A percentile compares a stretch with the other conserved stretches of the same genome.
Evolutionary conservation across 352 stramenopile species (phyloP).

Genomic region (Pythium angustatum): DNA sequence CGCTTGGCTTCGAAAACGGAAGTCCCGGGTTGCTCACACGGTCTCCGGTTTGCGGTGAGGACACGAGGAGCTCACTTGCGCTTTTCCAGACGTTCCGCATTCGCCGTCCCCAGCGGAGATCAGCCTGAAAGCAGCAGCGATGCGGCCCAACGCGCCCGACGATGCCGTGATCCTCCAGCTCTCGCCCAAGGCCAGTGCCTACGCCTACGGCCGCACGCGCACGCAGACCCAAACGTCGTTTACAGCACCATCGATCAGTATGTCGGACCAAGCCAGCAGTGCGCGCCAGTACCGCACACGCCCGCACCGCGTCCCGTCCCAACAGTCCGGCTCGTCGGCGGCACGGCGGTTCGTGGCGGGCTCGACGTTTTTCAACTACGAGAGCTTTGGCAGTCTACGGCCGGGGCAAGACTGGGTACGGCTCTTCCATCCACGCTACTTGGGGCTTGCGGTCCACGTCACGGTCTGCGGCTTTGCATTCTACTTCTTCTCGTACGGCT

Average conservation of each 20-base stretch:
- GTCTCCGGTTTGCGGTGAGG: too few relatives aligned
- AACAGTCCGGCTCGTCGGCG: conserved; percentile 6
- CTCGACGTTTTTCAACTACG: conserved; percentile 34
- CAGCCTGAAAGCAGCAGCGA: too few relatives aligned
- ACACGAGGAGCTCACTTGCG: too few relatives aligned
- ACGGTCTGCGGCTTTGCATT: conserved; percentile 19
- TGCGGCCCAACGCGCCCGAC: conserved; percentile 10
- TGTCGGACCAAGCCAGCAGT: conserved; percentile 16
- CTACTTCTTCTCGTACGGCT: conserved; percentile 26
- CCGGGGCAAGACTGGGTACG: conserved; percentile 3
- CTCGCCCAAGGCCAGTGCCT: conserved; percentile 8
- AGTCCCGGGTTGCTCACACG: too few relatives aligned
- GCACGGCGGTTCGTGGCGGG: conserved; percentile 18
- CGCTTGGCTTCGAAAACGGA: too few relatives aligned
- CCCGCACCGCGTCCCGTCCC: conserved; percentile 3
- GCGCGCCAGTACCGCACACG: neutral
- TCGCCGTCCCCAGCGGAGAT: too few relatives aligned
- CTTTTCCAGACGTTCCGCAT: neutral
- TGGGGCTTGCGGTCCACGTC: conserved; percentile 26
- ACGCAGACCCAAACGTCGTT: conserved; percentile 10
- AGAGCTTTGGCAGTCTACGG: conserved; percentile 30
- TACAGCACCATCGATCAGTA: conserved; percentile 19
- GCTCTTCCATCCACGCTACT: conserved; percentile 18
- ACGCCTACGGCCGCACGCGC: conserved; percentile 6
- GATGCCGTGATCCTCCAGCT: conserved; percentile 7